A percentile compares a stretch with the other conserved stretches of the same genome.
Evolutionary conservation across 1,139 yeast species (phyloP).

Genomic region (Debaryomyces nepalensis): DNA sequence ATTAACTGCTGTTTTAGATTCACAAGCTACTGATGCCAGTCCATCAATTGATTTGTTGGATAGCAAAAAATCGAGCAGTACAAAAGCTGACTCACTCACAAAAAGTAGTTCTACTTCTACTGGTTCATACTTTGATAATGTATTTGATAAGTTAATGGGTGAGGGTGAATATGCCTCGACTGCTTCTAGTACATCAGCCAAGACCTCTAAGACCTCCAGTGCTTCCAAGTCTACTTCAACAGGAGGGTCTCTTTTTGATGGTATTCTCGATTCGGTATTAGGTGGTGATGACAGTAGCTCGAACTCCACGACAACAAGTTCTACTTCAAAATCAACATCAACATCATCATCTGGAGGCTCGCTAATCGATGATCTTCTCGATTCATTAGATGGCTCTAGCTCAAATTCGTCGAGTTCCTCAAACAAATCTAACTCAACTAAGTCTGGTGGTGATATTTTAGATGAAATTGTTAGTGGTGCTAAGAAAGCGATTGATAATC

Average conservation of each 20-base stretch:
- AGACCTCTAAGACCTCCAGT: slow-evolving; percentile 10
- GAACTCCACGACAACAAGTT: slow-evolving; percentile 7
- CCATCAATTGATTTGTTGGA: slow-evolving; percentile 10
- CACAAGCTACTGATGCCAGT: slow-evolving; percentile 12
- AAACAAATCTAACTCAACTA: too few relatives aligned
- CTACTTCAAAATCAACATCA: slow-evolving; percentile 11
- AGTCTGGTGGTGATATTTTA: slow-evolving; percentile 7
- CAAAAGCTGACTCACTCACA: background rate
- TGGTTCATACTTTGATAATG: slow-evolving; percentile 18
- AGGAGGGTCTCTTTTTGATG: slow-evolving; percentile 17
- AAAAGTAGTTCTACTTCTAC: slow-evolving; percentile 10
- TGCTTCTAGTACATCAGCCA: slow-evolving; percentile 7
- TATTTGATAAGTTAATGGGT: slow-evolving; percentile 13
- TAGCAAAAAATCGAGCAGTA: background rate
- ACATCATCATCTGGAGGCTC: slow-evolving; percentile 14
- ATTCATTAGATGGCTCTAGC: slow-evolving; percentile 10
- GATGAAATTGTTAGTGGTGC: slow-evolving; percentile 10
- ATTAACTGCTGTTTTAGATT: slow-evolving; percentile 13
- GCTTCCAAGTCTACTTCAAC: slow-evolving; percentile 10
- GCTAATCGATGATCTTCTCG: slow-evolving; percentile 17
- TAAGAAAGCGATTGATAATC: slow-evolving; percentile 5
- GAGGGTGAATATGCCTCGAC: slow-evolving; percentile 3
- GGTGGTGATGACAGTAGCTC: background rate
- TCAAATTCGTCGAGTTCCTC: slow-evolving; percentile 7
- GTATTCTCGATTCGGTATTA: slow-evolving; percentile 16